Evolutionary conservation across 1,284 basidiomycete species (phyloP).

Genomic region (Sporisorium iseilematis-ciliati): DNA sequence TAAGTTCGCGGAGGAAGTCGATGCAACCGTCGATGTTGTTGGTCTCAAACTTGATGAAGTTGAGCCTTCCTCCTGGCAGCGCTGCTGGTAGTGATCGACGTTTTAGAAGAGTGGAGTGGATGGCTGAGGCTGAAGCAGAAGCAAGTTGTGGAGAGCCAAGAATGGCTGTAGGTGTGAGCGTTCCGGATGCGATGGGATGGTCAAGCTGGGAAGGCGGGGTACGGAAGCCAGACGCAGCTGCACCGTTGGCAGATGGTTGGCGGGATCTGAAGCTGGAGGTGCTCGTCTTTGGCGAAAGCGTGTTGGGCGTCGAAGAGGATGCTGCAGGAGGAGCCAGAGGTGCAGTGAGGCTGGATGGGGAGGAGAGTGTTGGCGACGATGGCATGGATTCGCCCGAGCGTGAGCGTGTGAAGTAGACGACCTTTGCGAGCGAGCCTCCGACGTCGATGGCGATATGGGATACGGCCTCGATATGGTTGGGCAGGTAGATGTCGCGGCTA

Average conservation of each 20-base stretch:
- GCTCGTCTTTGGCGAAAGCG: constrained; percentile 37
- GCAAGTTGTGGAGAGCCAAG: constrained; percentile 36
- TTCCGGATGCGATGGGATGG: constrained; percentile 52
- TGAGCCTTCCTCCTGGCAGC: constrained; percentile 87
- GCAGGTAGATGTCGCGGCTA: constrained; percentile 67
- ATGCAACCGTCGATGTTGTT: constrained; percentile 85
- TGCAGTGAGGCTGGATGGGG: constrained; percentile 12
- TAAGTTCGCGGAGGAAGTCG: constrained; percentile 86
- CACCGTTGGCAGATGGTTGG: constrained; percentile 35
- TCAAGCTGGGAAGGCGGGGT: constrained; percentile 51
- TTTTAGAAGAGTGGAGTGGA: constrained; percentile 58
- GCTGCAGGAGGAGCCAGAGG: constrained; percentile 13
- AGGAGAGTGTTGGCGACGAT: constrained; percentile 18
- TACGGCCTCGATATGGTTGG: constrained; percentile 67
- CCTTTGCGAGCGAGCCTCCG: constrained; percentile 96
- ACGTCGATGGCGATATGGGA: constrained; percentile 72
- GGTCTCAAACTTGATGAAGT: constrained; percentile 98
- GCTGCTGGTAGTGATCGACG: constrained; percentile 62
- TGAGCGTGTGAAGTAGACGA: constrained; percentile 88
- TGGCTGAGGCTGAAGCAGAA: constrained; percentile 46
- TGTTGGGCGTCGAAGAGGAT: constrained; percentile 27
- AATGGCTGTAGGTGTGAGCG: constrained; percentile 61
- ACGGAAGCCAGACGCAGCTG: constrained; percentile 23
- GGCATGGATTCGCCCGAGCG: constrained; percentile 32
- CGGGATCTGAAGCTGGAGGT: constrained; percentile 42